Base-by-base conservation (phyloP, 2,329 filamentous ascomycete species). In the Aspergillus hortae region DNA sequence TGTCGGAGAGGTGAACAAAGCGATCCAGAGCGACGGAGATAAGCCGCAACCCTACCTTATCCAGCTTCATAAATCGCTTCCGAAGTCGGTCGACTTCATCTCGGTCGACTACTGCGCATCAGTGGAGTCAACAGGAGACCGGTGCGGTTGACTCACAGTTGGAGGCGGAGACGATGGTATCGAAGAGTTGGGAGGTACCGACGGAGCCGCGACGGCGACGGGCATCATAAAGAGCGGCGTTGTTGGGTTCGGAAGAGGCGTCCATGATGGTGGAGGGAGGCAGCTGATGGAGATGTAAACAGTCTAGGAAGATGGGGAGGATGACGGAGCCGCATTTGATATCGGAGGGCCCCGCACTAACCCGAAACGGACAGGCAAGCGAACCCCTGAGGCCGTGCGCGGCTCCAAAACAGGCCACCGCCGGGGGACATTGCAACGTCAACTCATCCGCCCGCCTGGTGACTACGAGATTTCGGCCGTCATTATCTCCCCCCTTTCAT, bases 1-100 rank as follows among this genome's bases (percentile, higher is more conserved):
- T 96, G 61, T 51, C 23, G 19, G 6, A 44, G 23, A 17, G 41
- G 57, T 30, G 56, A 52, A 17, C 2, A 21, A n/a, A 6, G 7
- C 9, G 43, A 19, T 10, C 11, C 15, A 6, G 40, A 42, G 19
- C 11, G 19, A 7, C 6, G 6, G 40, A 21, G 12, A 12, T 6
- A 19, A 17, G 9, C 15, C 12, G 17, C 15, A 17, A n/a, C 46
- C 65, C 52, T 46, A 94, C 92, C 84, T 96, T 97, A 76, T 99
- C 94, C 55, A 99, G 80, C 77, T 99, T 99, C 92, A 97, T 97
- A 70, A 99, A 99, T 56, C 92, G 85, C 80, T 99, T 99, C 68
- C 91, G 84, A 70, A 99, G 80, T 67, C 94, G 85, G 71, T 97
- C 94, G 55, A 99, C 91, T 74, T 99, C 94, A 67, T 99, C 94